Percentiles rank a stretch among this genome's conserved stretches.
Evolutionary conservation across 1,284 basidiomycete species (phyloP).

Genomic region (Naganishia cerealis): DNA sequence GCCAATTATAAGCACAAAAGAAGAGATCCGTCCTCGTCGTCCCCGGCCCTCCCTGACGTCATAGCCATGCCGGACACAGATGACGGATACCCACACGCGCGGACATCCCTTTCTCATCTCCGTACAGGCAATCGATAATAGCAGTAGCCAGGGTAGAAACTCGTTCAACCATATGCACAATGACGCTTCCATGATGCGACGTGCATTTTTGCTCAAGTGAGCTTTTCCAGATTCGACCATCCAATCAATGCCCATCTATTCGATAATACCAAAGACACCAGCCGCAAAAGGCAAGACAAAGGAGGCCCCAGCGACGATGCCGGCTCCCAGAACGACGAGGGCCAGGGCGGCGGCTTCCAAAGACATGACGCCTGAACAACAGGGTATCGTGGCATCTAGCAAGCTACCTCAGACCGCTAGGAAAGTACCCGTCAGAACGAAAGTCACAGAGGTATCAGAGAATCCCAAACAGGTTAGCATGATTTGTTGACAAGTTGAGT

Average conservation of each 20-base stretch:
- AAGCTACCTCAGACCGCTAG: conserved; percentile 19
- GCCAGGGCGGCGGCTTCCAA: conserved; percentile 15
- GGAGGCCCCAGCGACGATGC: conserved; percentile 15
- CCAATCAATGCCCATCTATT: conserved; percentile 15
- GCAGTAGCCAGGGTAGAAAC: neutral
- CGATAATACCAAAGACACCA: conserved; percentile 26
- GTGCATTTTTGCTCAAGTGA: neutral
- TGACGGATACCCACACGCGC: neutral
- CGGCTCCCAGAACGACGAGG: conserved; percentile 7
- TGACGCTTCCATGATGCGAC: neutral
- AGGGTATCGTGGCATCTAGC: neutral
- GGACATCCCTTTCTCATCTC: neutral
- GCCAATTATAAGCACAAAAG: neutral
- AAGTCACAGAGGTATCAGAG: neutral
- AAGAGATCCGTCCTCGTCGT: neutral
- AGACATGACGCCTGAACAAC: conserved; percentile 9
- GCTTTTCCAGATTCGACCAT: neutral
- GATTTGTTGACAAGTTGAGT: neutral
- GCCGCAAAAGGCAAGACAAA: conserved; percentile 21
- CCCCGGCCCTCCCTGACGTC: neutral
- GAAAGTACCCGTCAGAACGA: neutral
- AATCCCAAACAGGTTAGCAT: conserved; percentile 6
- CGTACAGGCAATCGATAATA: neutral
- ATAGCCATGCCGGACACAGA: neutral
- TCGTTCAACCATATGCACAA: conserved; percentile 1